phyloP scores from a whole-genome alignment of 2,329 filamentous ascomycete genomes.

The Aspergillus quadricinctus region DNA sequence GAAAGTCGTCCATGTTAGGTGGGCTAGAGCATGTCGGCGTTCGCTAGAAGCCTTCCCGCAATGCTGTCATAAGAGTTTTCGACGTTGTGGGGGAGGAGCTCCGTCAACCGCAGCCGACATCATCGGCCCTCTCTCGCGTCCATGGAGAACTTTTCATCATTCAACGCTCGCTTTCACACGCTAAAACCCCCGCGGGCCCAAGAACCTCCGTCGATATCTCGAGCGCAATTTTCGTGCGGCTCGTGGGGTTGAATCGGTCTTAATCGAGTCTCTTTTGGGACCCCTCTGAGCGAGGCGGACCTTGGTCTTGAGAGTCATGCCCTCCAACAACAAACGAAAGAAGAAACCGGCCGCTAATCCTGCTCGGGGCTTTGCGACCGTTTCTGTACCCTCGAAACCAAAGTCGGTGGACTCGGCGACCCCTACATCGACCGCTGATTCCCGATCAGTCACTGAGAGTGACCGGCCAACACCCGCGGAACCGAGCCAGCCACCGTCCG shows the following conservation, averaged over 20 bases:
- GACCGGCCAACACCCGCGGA: conserved; percentile 23
- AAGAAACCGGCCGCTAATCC: conserved; percentile 86
- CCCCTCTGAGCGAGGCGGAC: neutral
- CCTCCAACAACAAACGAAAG: conserved; percentile 74
- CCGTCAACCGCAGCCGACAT: conserved; percentile 17
- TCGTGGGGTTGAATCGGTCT: neutral
- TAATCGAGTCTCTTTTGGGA: neutral
- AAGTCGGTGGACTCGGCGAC: conserved; percentile 48
- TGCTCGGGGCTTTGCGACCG: conserved; percentile 88
- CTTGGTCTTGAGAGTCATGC: conserved; percentile 49
- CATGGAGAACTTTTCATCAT: neutral
- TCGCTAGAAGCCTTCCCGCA: conserved; percentile 22
- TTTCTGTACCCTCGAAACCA: conserved; percentile 79
- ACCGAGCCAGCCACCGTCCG: conserved; percentile 12
- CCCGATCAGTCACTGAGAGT: conserved; percentile 28
- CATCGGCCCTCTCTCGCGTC: conserved; percentile 12
- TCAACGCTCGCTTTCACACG: neutral
- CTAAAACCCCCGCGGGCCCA: neutral
- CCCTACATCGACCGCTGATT: conserved; percentile 24
- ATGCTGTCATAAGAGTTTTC: conserved; percentile 42
- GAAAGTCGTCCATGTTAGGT: conserved; percentile 41
- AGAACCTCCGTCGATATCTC: neutral
- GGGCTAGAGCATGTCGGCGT: conserved; percentile 27
- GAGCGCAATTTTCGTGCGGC: neutral
- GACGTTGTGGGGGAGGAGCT: conserved; percentile 20